Base-by-base conservation (phyloP, 177 flowering plant species). In the Vitis hybrid region DNA sequence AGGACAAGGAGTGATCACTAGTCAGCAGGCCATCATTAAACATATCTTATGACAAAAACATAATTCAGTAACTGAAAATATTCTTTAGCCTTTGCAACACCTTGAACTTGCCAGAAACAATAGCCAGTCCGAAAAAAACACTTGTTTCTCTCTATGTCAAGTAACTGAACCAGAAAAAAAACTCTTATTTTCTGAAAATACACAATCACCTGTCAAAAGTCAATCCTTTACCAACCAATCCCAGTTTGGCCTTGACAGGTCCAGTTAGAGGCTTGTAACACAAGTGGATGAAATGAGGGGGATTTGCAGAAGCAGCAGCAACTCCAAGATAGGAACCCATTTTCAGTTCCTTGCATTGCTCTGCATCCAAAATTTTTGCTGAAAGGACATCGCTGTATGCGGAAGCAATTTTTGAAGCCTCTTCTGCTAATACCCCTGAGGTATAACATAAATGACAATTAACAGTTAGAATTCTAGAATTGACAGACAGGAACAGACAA, bases 311-410 rank as follows among this genome's bases (percentile, higher is more conserved):
- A 75, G 99, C 99, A 5, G 94, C 99, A 75, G 94, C 99, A 68
- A 95, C 99, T 70, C 80, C 99, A 68, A 93, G 81, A 81, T 93
- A 95, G 59, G 99, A 90, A 19, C 99, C 99, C 99, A 95, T 95
- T 76, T 93, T 93, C 84, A 93, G 72, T 67, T 95, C 94, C 81
- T 84, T 83, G 86, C 99, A 95, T 67, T 93, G 86, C 73, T 95
- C 96, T 12, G 22, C 91, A 71, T 86, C 77, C 83, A 95, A 78
- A 62, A 95, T 93, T 55, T 69, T 91, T 19, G 96, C 97, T 68
- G 93, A 78, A 39, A 95, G 29, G 68, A 93, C 98, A 83, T 95
- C 97, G 66, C 91, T 85, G 70, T 87, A 83, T 45, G 45, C 66
- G 45, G 90, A 84, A 70, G 98, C 97, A 80, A 95, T 86, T 70